Conservation (phyloP, 1,284 basidiomycete genomes). For the Coniophora puteana region DNA sequence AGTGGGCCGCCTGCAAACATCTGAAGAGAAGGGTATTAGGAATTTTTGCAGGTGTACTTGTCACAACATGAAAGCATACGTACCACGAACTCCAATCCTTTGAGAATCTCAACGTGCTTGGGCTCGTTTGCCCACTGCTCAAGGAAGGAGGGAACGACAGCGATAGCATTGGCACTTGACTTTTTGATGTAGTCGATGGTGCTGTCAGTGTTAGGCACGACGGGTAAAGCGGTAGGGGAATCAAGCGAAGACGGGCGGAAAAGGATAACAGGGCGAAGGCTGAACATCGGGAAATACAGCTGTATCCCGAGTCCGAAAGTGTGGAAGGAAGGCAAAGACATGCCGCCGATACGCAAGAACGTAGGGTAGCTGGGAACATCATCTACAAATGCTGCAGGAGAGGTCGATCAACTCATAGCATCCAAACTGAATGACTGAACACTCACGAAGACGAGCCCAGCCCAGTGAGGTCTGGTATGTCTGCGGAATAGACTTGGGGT, state of each 20-base stretch:
- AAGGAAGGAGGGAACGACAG: slow-evolving; percentile 18
- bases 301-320: slow-evolving; percentile 13
- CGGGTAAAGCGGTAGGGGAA: slow-evolving; percentile 9
- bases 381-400: too few species aligned
- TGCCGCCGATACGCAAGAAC: slow-evolving; percentile 4
- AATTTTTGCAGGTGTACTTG: neutral
- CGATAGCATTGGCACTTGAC: slow-evolving; percentile 10
- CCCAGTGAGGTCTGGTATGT: slow-evolving; percentile 10
- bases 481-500: slow-evolving; percentile 24
- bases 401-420: too few species aligned
- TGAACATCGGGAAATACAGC: slow-evolving; percentile 10
- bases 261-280: slow-evolving; percentile 13
- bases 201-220: slow-evolving; percentile 18
- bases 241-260: slow-evolving; percentile 15
- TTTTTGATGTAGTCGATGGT: slow-evolving; percentile 10
- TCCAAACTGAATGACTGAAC: too few species aligned
- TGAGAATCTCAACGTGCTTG: slow-evolving; percentile 8
- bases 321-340: slow-evolving; percentile 18
- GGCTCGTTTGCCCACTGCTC: slow-evolving; percentile 14
- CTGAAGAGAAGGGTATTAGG: slow-evolving; percentile 10
- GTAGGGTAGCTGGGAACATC: slow-evolving; percentile 1
- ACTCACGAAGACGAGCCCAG: slow-evolving; percentile 19
- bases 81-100: slow-evolving; percentile 16
- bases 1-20: slow-evolving; percentile 18
- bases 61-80: neutral